Evolutionary conservation across 73 alveolate genomes (phyloP), one percentile per base, ranked within the genome.

Genomic region (Blepharisma stoltei): DNA sequence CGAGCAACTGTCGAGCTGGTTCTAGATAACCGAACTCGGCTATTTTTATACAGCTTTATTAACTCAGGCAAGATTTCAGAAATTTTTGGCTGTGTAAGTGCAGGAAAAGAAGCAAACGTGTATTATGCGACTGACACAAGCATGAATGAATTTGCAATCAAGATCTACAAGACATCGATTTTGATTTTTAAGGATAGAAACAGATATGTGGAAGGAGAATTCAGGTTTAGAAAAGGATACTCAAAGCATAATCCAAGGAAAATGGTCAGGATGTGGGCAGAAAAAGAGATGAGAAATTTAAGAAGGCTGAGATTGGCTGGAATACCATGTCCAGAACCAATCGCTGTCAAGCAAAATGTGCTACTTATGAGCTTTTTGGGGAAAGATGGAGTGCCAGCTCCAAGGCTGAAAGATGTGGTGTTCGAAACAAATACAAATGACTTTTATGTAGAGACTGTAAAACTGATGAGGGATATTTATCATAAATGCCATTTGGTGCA

Each of bases 211-310:
- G 91, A 87, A 7, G 99, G 99, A n/a, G 99, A 98, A 89, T 98
- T 94, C 84, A 87, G 99, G 71, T 98, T 97, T 78, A 94, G 99
- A 83, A 89, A 92, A 78, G 99, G 99, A 60, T 96, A 97, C 88
- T 95, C 98, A 86, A 96, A 93, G 83, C 88, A 97, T 75, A 98
- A 98, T 83, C 99, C 99, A 41, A 82, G 99, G 69, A 95, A 97
- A 86, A 98, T 97, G 99, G 99, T 98, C 9, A 89, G 95, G 66
- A 92, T 96, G 68, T 98, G 99, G 99, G 99, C 99, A 25, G 99
- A 98, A 81, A 98, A 98, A 86, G 99, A 97, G 89, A 91, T 98
- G 60, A 84, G 99, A 70, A 98, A 98, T 88, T 88, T 97, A 49
- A 97, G 95, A 78, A 90, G 99, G 78, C 75, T 98, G 38, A 86